Conservation (phyloP, 2,329 filamentous ascomycete species). For the Lachnum nothofagi region DNA sequence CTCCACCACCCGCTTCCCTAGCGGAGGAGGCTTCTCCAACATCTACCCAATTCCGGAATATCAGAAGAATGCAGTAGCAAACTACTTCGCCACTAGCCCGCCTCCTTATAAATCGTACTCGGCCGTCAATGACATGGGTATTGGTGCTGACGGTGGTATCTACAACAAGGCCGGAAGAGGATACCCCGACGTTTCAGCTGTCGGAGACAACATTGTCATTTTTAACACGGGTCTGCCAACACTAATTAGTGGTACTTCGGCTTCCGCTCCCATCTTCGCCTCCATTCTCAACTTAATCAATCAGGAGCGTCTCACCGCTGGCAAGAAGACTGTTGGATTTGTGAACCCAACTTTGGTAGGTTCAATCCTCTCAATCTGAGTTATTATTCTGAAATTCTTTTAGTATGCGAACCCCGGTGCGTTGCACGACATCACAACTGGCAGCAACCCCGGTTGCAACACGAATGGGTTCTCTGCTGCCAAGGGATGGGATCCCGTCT, state of each 20-base stretch:
- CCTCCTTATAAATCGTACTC: slow-evolving; percentile 23
- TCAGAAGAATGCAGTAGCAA: slow-evolving; percentile 19
- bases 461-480: slow-evolving; percentile 31
- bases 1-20: slow-evolving; percentile 36
- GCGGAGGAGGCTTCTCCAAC: slow-evolving; percentile 46
- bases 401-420: slow-evolving; percentile 22
- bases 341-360: slow-evolving; percentile 39
- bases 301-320: slow-evolving; percentile 49
- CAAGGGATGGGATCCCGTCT: slow-evolving; percentile 33
- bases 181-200: slow-evolving; percentile 29
- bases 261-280: slow-evolving; percentile 52
- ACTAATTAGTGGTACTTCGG: slow-evolving; percentile 44
- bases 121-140: slow-evolving; percentile 8
- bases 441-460: slow-evolving; percentile 31
- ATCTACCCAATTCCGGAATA: slow-evolving; percentile 22
- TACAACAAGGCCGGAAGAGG: slow-evolving; percentile 26
- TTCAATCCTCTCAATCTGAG: neutral
- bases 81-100: slow-evolving; percentile 24
- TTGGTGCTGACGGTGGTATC: slow-evolving; percentile 18
- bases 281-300: slow-evolving; percentile 57
- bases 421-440: slow-evolving; percentile 28
- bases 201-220: slow-evolving; percentile 26
- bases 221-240: slow-evolving; percentile 19
- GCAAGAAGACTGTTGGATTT: slow-evolving; percentile 46
- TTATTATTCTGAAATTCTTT: neutral